A percentile compares a stretch with the other conserved stretches of the same genome.
Evolutionary conservation across 331 rosid species (phyloP).

Genomic region (Malus hybrid): DNA sequence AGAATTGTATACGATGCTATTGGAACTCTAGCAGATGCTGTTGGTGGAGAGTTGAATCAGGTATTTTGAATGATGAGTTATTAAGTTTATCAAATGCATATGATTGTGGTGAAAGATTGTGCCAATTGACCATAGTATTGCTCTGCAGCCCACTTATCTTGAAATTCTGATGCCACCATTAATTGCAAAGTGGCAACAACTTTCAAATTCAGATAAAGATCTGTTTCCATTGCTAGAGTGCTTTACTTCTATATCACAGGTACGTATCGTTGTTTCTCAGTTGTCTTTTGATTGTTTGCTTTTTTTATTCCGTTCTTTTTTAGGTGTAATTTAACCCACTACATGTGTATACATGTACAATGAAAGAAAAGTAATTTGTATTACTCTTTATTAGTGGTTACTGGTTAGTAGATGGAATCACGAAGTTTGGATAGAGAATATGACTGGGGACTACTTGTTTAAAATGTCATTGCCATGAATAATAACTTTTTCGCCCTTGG

Average conservation of each 20-base stretch:
- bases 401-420: not conserved
- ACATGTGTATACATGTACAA: not conserved
- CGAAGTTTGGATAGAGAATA: not conserved
- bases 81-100: not conserved
- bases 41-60: conserved; percentile 84
- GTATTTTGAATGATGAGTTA: conserved; percentile 24
- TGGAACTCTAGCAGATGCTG: conserved; percentile 99
- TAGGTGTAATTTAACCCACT: not conserved
- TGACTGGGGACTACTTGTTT: not conserved
- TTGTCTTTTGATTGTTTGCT: not conserved
- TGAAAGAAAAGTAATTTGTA: not conserved
- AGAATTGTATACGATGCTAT: conserved; percentile 97
- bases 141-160: conserved; percentile 72
- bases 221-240: conserved; percentile 90
- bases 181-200: conserved; percentile 95
- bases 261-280: conserved; percentile 17
- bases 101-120: conserved; percentile 5
- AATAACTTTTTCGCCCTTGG: not conserved
- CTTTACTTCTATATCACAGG: conserved; percentile 97
- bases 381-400: not conserved
- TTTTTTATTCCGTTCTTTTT: not conserved
- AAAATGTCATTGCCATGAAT: not conserved
- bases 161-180: conserved; percentile 98
- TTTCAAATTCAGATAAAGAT: conserved; percentile 91
- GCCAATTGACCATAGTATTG: conserved; percentile 13